Base-by-base conservation (phyloP, 2,329 filamentous ascomycete genomes). In the Sclerotinia spermophila region DNA sequence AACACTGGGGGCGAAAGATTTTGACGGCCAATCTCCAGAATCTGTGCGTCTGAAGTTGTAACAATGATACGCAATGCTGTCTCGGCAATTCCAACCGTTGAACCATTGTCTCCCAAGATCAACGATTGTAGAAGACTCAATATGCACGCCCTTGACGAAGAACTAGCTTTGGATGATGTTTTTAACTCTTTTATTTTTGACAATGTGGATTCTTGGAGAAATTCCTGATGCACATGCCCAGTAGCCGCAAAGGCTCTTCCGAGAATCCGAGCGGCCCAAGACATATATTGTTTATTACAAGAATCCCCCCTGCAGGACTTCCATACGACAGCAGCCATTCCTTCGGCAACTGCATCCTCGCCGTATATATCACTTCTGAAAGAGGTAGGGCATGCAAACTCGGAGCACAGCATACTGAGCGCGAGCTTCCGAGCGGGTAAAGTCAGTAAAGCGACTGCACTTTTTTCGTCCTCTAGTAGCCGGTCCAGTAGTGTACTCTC, bases 211-310 rank as follows among this genome's bases (percentile, higher is more conserved):
- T 92, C 90, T 38, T 84, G 83, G 1, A 90, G 79, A 60, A 92
- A 82, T 64, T 86, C 86, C 48, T 83, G 79, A 24, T 89, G 87
- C 8, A 93, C 85, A 69, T 88, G 84, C 2, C 94, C 94, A 40
- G 89, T 92, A 24, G 92, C 87, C 53, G 91, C 89, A 80, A 94
- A 98, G 0, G 93, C 90, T 78, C 93, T 88, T 11, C 96, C 96
- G 59, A 98, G 84, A 2, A 94, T 91, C 73, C 90, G 87, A 4
- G 92, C 94, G 59, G 92, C 92, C 96, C 96, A 99, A 1, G 92
- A 83, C 0, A 93, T 82, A 78, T 96, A 97, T 24, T 88, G 86
- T 38, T 86, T 82, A 70, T 89, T 91, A 24, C 90, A 83, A 2
- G 86, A 82, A 51, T 86, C 83, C n/a, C 86, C 84, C 71, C 87